phyloP scores from a whole-genome alignment of 2,329 filamentous ascomycete genomes.

The Monosporascus sp. region DNA sequence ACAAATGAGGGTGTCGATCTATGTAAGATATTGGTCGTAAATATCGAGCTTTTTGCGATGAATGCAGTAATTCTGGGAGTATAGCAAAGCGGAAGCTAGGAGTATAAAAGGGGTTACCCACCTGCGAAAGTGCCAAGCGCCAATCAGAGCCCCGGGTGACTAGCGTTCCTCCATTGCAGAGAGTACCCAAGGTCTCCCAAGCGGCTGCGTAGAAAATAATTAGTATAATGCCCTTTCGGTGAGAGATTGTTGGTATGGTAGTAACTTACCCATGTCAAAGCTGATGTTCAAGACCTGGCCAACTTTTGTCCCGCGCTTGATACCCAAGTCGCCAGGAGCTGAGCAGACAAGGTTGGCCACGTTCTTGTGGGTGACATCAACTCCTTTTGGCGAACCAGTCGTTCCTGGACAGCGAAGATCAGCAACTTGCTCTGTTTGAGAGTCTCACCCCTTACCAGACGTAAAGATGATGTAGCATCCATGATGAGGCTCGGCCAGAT shows the following conservation, averaged over 20 bases:
- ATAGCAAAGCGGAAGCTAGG: not conserved
- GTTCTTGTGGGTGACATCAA: conserved; percentile 51
- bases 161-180: conserved; percentile 54
- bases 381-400: conserved; percentile 53
- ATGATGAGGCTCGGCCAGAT: conserved; percentile 15
- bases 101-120: conserved; percentile 18
- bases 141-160: conserved; percentile 46
- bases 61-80: not conserved
- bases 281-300: conserved; percentile 53
- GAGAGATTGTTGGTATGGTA: conserved; percentile 1
- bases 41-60: not conserved
- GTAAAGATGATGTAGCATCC: conserved; percentile 21
- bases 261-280: conserved; percentile 54
- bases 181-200: conserved; percentile 54
- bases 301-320: conserved; percentile 44
- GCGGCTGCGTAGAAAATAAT: conserved; percentile 35
- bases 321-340: conserved; percentile 45
- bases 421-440: conserved; percentile 11
- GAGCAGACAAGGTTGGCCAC: conserved; percentile 49
- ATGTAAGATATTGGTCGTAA: not conserved
- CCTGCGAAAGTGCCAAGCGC: conserved; percentile 40
- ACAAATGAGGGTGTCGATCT: conserved; percentile 49
- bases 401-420: conserved; percentile 52
- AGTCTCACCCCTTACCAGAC: not conserved
- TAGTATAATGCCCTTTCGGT: conserved; percentile 1